Evolutionary conservation across 2,329 filamentous ascomycete genomes (phyloP).

Genomic region (Trichoderma breve): DNA sequence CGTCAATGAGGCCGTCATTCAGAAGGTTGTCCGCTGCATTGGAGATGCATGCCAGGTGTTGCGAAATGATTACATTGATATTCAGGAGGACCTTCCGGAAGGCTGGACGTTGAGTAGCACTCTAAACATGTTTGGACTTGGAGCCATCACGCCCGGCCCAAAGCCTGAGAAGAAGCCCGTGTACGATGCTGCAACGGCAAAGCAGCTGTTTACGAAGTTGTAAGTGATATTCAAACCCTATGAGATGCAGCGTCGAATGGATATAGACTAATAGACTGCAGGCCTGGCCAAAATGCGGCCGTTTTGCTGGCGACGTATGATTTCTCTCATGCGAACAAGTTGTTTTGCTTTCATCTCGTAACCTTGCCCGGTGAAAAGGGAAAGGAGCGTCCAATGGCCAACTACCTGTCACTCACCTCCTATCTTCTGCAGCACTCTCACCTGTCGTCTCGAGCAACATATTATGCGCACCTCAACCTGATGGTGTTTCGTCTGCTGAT

Average conservation of each 20-base stretch:
- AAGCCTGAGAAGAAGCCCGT: slow-evolving; percentile 57
- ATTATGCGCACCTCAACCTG: slow-evolving; percentile 82
- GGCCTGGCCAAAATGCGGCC: slow-evolving; percentile 75
- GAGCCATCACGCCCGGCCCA: slow-evolving; percentile 67
- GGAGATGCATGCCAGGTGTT: slow-evolving; percentile 68
- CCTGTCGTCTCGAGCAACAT: slow-evolving; percentile 70
- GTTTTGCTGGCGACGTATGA: slow-evolving; percentile 86
- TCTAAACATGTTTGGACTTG: slow-evolving; percentile 79
- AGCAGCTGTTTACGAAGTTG: slow-evolving; percentile 76
- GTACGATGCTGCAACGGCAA: slow-evolving; percentile 75
- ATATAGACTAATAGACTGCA: slow-evolving; percentile 34
- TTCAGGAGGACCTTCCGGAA: slow-evolving; percentile 87
- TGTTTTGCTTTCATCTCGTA: slow-evolving; percentile 86
- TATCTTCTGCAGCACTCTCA: slow-evolving; percentile 94
- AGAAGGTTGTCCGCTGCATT: slow-evolving; percentile 74
- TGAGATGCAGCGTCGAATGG: slow-evolving; percentile 19
- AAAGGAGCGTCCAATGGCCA: slow-evolving; percentile 71
- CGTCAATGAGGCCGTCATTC: slow-evolving; percentile 85
- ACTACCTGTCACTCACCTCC: slow-evolving; percentile 83
- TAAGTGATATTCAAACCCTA: slow-evolving; percentile 38
- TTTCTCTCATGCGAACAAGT: slow-evolving; percentile 89
- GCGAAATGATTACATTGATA: slow-evolving; percentile 73
- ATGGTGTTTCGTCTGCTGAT: slow-evolving; percentile 83
- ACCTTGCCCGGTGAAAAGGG: slow-evolving; percentile 61
- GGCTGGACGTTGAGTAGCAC: slow-evolving; percentile 83